Evolutionary conservation across 1,284 basidiomycete genomes (phyloP).

Genomic region (Rhodotorula sp.): DNA sequence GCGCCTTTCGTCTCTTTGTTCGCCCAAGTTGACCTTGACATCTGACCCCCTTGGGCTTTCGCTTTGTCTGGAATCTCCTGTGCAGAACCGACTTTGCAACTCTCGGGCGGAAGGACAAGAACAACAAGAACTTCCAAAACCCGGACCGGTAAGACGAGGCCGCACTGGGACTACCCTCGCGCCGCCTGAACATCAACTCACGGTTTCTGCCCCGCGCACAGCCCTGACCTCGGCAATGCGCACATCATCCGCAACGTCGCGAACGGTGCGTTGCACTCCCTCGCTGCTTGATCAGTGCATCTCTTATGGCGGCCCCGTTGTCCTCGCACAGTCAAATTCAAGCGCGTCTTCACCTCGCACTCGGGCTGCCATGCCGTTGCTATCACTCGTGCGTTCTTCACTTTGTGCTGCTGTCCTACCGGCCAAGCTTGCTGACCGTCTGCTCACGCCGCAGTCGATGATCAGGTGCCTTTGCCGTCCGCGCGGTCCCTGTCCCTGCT

Average conservation of each 20-base stretch:
- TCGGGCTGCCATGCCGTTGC: constrained; percentile 72
- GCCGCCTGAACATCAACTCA: constrained; percentile 7
- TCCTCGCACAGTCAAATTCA: constrained; percentile 54
- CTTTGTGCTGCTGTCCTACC: neutral
- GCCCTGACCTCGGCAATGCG: constrained; percentile 78
- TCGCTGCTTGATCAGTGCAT: no score
- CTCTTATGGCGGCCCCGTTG: no score
- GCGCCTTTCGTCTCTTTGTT: neutral
- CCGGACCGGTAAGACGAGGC: constrained; percentile 18
- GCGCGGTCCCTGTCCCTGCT: neutral
- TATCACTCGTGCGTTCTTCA: constrained; percentile 58
- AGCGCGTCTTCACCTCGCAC: constrained; percentile 71
- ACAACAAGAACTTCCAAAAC: constrained; percentile 21
- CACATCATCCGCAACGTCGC: constrained; percentile 83
- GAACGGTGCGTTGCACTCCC: constrained; percentile 59
- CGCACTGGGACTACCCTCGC: no score
- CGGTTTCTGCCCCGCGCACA: constrained; percentile 37
- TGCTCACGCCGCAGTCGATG: constrained; percentile 17
- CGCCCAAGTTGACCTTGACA: neutral
- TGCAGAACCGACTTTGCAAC: constrained; percentile 40
- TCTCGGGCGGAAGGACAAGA: constrained; percentile 41
- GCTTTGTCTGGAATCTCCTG: no score
- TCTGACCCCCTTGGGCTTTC: neutral
- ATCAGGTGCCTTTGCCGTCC: constrained; percentile 19
- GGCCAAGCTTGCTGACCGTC: neutral